phyloP scores from a whole-genome alignment of 2,329 filamentous ascomycete genomes.

The Diplocarpon rosae region DNA sequence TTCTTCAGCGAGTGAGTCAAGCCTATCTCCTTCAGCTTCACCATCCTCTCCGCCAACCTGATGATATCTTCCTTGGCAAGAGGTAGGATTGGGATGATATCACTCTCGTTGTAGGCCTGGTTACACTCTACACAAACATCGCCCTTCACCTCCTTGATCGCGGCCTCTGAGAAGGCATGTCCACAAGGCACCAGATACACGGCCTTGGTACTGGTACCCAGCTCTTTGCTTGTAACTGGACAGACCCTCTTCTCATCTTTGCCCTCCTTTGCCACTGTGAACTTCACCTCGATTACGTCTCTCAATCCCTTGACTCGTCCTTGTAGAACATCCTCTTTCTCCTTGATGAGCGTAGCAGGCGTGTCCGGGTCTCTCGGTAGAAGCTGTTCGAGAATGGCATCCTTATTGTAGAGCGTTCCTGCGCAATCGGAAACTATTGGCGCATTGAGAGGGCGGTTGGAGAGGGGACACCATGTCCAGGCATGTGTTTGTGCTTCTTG shows the following conservation, averaged over 20 bases:
- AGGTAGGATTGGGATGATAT: conserved; percentile 76
- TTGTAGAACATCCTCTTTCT: conserved; percentile 50
- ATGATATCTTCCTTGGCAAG: conserved; percentile 59
- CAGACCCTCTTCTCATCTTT: conserved; percentile 60
- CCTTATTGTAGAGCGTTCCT: conserved; percentile 90
- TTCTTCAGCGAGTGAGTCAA: conserved; percentile 87
- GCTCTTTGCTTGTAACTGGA: conserved; percentile 74
- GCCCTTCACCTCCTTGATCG: conserved; percentile 70
- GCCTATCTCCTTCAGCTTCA: conserved; percentile 58
- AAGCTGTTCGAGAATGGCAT: conserved; percentile 65
- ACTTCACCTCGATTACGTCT: conserved; percentile 79
- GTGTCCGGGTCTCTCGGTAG: conserved; percentile 41
- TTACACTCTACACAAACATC: conserved; percentile 61
- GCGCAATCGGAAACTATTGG: conserved; percentile 71
- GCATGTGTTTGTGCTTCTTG: conserved; percentile 76
- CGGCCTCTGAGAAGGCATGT: conserved; percentile 82
- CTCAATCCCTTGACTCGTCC: conserved; percentile 65
- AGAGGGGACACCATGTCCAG: conserved; percentile 85
- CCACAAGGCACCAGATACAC: conserved; percentile 93
- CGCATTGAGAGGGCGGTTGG: conserved; percentile 56
- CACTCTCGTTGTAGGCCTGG: conserved; percentile 57
- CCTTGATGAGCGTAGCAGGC: conserved; percentile 31
- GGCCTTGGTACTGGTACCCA: conserved; percentile 68
- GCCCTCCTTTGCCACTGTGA: conserved; percentile 39
- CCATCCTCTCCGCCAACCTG: conserved; percentile 52